Conservation (phyloP, 495 filamentous ascomycete species). For the Halenospora varia region DNA sequence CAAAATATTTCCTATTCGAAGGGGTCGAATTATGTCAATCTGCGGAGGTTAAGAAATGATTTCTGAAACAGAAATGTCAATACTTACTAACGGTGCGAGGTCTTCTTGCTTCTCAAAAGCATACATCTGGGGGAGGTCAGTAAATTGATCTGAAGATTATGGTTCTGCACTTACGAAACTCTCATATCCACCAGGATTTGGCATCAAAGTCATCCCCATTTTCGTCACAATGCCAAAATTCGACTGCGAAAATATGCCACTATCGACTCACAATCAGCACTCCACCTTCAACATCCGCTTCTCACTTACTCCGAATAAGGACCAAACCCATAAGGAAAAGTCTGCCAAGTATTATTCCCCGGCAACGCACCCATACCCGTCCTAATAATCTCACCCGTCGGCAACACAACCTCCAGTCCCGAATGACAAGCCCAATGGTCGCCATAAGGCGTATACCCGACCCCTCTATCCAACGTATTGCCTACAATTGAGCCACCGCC, state of each 20-base stretch:
- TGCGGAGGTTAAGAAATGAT: neutral
- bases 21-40: constrained; percentile 42
- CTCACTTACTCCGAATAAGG: constrained; percentile 38
- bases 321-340: constrained; percentile 50
- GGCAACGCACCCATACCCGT: constrained; percentile 54
- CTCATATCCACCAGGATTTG: constrained; percentile 41
- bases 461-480: constrained; percentile 48
- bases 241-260: constrained; percentile 51
- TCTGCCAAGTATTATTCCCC: constrained; percentile 34
- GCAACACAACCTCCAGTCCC: constrained; percentile 54
- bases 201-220: constrained; percentile 53
- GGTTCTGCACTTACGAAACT: constrained; percentile 46
- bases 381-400: constrained; percentile 46
- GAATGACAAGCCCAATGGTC: constrained; percentile 52
- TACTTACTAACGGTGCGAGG: constrained; percentile 36
- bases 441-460: constrained; percentile 48
- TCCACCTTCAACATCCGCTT: neutral
- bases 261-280: neutral
- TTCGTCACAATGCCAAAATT: constrained; percentile 56
- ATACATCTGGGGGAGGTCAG: neutral
- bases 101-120: constrained; percentile 36
- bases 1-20: constrained; percentile 37
- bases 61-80: neutral
- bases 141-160: too few species aligned
- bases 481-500: constrained; percentile 50